Evolutionary conservation across 169 alveolate species (phyloP).

Genomic region (Cryptosporidium meleagridis): DNA sequence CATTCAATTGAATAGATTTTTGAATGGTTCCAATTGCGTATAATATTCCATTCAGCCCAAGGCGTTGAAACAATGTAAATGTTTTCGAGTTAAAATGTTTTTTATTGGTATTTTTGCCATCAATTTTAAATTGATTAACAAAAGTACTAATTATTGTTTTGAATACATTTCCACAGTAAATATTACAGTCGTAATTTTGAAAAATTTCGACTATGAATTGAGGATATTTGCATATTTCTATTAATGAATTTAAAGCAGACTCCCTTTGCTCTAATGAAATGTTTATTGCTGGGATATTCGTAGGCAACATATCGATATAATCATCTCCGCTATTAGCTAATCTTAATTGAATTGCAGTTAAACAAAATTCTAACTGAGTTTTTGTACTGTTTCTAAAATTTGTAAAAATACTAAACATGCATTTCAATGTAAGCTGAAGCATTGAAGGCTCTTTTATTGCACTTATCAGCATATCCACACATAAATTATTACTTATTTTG

Average conservation of each 20-base stretch:
- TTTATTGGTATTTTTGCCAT: background rate
- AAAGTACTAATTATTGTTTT: slow-evolving; percentile 33
- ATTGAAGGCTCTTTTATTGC: slow-evolving; percentile 23
- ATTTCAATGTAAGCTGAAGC: slow-evolving; percentile 32
- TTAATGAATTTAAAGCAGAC: slow-evolving; percentile 31
- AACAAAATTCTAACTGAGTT: slow-evolving; percentile 41
- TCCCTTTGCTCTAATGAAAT: slow-evolving; percentile 55
- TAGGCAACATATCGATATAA: slow-evolving; percentile 22
- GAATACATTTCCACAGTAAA: slow-evolving; percentile 58
- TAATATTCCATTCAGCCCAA: slow-evolving; percentile 54
- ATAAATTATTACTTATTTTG: slow-evolving; percentile 12
- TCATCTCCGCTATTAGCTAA: slow-evolving; percentile 25
- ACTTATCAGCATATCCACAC: slow-evolving; percentile 11
- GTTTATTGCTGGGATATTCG: background rate
- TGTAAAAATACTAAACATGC: slow-evolving; percentile 31
- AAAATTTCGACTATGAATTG: slow-evolving; percentile 24
- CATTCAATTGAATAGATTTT: background rate
- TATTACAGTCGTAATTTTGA: slow-evolving; percentile 55
- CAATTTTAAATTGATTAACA: slow-evolving; percentile 42
- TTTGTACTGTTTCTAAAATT: slow-evolving; percentile 31
- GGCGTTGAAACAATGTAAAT: slow-evolving; percentile 49
- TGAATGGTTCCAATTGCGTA: background rate
- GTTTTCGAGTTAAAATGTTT: slow-evolving; percentile 10
- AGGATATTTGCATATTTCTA: slow-evolving; percentile 41
- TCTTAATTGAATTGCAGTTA: slow-evolving; percentile 32